phyloP scores from a whole-genome alignment of 2,329 filamentous ascomycete genomes.

The Hortaea werneckii region DNA sequence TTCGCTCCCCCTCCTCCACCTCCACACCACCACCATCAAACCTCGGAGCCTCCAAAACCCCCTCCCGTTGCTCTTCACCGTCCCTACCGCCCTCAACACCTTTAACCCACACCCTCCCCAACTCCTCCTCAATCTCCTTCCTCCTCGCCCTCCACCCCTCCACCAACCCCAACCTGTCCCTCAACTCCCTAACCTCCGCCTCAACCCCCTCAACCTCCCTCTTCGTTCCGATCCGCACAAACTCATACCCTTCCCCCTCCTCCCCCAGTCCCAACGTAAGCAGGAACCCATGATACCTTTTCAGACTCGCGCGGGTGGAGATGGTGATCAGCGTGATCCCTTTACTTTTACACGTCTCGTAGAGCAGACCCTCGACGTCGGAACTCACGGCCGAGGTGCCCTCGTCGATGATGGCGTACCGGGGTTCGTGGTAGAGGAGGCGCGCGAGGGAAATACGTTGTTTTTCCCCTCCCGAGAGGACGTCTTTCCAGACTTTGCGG shows the following conservation, averaged over 20 bases:
- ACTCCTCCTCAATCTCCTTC: constrained; percentile 72
- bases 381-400: constrained; percentile 88
- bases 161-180: constrained; percentile 69
- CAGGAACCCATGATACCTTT: constrained; percentile 91
- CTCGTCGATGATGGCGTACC: constrained; percentile 91
- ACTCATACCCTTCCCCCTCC: constrained; percentile 77
- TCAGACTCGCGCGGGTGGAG: constrained; percentile 84
- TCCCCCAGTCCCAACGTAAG: constrained; percentile 74
- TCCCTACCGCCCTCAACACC: no score
- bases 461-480: constrained; percentile 94
- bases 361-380: constrained; percentile 87
- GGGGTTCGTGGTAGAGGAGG: constrained; percentile 85
- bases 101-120: constrained; percentile 56
- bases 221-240: constrained; percentile 87
- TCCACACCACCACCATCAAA: background rate
- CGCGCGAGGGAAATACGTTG: constrained; percentile 88
- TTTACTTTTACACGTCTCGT: constrained; percentile 84
- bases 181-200: constrained; percentile 76
- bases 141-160: constrained; percentile 72
- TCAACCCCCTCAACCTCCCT: constrained; percentile 89
- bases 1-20: no score
- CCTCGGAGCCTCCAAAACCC: background rate
- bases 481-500: constrained; percentile 96
- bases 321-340: constrained; percentile 96
- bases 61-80: no score